Evolutionary conservation across 2,329 filamentous ascomycete species (phyloP), one percentile per base, ranked within the genome.

Genomic region (Stachybotrys chlorohalonatus): DNA sequence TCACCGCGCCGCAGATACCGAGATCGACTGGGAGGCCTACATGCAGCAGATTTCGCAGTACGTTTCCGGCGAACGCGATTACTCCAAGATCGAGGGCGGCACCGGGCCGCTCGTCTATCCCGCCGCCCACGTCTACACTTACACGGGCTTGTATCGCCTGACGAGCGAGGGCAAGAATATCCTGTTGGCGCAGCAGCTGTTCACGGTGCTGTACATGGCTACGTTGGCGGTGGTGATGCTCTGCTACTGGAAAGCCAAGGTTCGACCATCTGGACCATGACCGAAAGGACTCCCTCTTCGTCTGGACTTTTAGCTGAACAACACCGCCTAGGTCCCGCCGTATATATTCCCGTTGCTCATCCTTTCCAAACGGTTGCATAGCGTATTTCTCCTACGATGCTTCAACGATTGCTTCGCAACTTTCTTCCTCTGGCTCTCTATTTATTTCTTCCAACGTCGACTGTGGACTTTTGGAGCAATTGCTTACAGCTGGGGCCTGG

Each of bases 21-120:
- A 99, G 71, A 99, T 99, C 66, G 94, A 99, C 73, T 99, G 93
- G 93, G 81, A 80, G 56, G 90, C 94, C 0, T 99, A 99, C 71
- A 97, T 99, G 92, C 82, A 96, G 68, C 94, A 99, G 66, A 79
- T 97, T 49, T 73, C 81, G 47, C 85, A 92, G 62, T 94, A 87
- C 65, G 74, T 92, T 49, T 78, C 82, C 16, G 94, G 94, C 65
- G 92, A 97, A 75, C 84, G 89, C 67, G 87, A 96, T 71, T 99
- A 99, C 70, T 83, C 83, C 57, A 80, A 85, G 55, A 92, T 99
- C 67, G 81, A 86, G 66, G 94, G 94, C 62, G 87, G 84, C 56
- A 99, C 94, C 0, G 94, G 94, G 1, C 94, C 94, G 3, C 79
- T 97, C 52, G 94, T 99, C 57, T 99, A 99, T 72, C 94, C 94